Evolutionary conservation across 768 basidiomycete genomes (phyloP).

Genomic region (Phanerochaete carnosa): DNA sequence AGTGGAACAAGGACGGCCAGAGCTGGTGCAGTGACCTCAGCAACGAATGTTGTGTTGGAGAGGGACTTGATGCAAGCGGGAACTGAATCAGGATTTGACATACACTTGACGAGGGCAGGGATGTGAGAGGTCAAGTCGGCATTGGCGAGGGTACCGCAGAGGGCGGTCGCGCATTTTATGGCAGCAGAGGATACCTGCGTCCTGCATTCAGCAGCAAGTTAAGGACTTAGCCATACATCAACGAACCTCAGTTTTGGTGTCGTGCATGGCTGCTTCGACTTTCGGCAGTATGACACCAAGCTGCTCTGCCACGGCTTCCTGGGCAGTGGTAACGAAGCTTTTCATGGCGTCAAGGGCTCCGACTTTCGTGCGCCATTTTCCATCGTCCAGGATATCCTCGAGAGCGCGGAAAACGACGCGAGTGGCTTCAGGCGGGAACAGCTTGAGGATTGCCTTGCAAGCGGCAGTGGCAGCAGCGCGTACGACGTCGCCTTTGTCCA

Average conservation of each 20-base stretch:
- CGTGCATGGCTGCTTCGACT: conserved; percentile 90
- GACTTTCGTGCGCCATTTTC: conserved; percentile 96
- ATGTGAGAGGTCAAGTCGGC: conserved; percentile 90
- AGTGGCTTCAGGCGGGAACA: conserved; percentile 81
- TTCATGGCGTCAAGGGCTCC: conserved; percentile 87
- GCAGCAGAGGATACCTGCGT: conserved; percentile 80
- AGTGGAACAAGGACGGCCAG: conserved; percentile 94
- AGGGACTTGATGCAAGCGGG: conserved; percentile 93
- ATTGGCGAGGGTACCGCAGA: conserved; percentile 90
- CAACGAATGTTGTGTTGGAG: conserved; percentile 93
- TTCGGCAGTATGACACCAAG: conserved; percentile 79
- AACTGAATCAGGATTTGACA: conserved; percentile 87
- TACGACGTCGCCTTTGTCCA: conserved; percentile 94
- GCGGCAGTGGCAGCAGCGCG: conserved; percentile 77
- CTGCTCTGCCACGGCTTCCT: conserved; percentile 77
- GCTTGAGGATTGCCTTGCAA: conserved; percentile 79
- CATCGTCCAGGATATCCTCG: conserved; percentile 71
- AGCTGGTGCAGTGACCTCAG: conserved; percentile 95
- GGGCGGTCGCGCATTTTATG: conserved; percentile 81
- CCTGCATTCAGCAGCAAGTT: not conserved
- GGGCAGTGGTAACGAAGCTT: conserved; percentile 62
- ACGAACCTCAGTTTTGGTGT: conserved; percentile 90
- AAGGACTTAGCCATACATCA: conserved; percentile 5
- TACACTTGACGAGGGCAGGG: conserved; percentile 86
- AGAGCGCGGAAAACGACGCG: conserved; percentile 64